Evolutionary conservation across 2,329 filamentous ascomycete genomes (phyloP), one percentile per base, ranked within the genome.

Genomic region (Pestalotiopsis sp.): DNA sequence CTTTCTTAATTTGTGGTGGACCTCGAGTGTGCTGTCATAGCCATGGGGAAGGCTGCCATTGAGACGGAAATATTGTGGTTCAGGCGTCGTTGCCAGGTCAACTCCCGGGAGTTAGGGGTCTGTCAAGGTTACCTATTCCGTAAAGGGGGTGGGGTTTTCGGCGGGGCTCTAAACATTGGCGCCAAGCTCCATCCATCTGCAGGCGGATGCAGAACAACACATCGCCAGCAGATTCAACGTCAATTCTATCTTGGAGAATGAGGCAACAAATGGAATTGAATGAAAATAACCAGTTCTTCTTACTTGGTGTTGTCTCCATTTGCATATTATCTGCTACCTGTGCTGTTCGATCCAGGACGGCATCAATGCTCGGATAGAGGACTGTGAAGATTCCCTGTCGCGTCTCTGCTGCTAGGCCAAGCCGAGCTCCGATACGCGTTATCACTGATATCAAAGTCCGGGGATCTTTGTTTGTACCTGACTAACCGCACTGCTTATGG

Each of bases 51-150:
- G 45, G 57, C 57, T 59, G 57, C 57, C 57, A 27, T 13, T 36
- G n/a, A 11, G 57, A 52, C 45, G 59, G 59, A 62, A 39, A 62
- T 62, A 39, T 62, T 62, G 59, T 62, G 59, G 59, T 62, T 27
- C 59, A 11, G 27, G 25, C 59, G 5, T 13, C 59, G 59, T 62
- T 62, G 59, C 27, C 27, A 20, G 59, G 59, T 62, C 59, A 62
- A 62, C 59, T n/a, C 25, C 17, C 27, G 27, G 59, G 59, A 36
- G 27, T 17, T 62, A 62, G 59, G 59, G 59, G 59, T 20, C 31
- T 62, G 38, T 27, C 59, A 36, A 62, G 20, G 57, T 27, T 20
- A 39, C 31, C 31, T 36, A 36, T 36, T 36, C 31, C 31, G 31
- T 36, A 39, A 36, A 36, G 59, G 27, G 59, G n/a, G 59, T 20